These are phyloP conservation scores for Ananas comosus DNA, from an alignment of 176 grass and related monocot genomes.

Conservation along the genomic window DNA sequence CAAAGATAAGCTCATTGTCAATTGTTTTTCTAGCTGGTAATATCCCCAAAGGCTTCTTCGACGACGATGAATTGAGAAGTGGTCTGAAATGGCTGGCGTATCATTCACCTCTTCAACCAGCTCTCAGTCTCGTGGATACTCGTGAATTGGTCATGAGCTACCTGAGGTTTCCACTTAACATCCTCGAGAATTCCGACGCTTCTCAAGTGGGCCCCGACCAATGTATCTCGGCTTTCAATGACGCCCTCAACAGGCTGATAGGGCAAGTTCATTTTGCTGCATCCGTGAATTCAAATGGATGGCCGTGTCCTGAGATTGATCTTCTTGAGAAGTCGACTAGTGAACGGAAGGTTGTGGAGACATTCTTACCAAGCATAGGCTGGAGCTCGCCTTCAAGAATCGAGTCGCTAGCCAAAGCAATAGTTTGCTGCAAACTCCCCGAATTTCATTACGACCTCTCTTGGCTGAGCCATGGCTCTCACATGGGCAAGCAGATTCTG, in stretches of 20 bases:
- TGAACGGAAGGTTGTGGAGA: conserved; percentile 44
- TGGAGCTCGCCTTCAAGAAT: conserved; percentile 58
- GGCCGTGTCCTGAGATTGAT: conserved; percentile 64
- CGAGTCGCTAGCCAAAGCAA: conserved; percentile 28
- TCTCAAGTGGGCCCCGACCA: conserved; percentile 45
- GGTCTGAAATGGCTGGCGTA: conserved; percentile 65
- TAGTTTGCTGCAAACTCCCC: conserved; percentile 55
- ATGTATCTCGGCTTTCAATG: conserved; percentile 66
- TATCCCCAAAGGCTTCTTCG: conserved; percentile 36
- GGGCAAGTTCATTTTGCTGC: conserved; percentile 45
- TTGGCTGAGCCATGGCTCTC: conserved; percentile 63
- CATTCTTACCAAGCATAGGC: conserved; percentile 49
- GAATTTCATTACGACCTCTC: conserved; percentile 47
- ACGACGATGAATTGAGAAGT: conserved; percentile 53
- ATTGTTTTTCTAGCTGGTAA: conserved; percentile 58
- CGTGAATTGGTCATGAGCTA: conserved; percentile 42
- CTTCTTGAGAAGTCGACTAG: conserved; percentile 43
- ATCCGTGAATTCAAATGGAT: conserved; percentile 34
- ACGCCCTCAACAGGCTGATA: conserved; percentile 38
- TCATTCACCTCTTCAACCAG: conserved; percentile 48
- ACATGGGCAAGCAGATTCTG: conserved; percentile 35
- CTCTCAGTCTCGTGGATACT: conserved; percentile 49
- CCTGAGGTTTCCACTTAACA: conserved; percentile 41
- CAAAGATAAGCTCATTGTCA: conserved; percentile 38
- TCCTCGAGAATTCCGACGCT: conserved; percentile 26